Base-by-base conservation (phyloP, 2,329 filamentous ascomycete genomes). In the Fusarium sp. region DNA sequence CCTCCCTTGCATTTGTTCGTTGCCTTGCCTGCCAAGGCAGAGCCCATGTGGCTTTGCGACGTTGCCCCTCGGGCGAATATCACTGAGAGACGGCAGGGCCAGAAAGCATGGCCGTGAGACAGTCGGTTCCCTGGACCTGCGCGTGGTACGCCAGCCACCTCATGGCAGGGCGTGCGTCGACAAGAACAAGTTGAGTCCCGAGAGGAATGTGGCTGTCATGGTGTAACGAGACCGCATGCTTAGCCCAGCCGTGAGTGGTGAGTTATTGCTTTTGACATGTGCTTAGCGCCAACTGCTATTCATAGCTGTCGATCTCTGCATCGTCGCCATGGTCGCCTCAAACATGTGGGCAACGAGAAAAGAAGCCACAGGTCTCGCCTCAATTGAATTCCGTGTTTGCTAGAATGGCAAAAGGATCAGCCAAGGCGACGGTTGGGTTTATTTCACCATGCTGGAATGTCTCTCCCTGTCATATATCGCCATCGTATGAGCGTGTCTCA, bases 51-150 rank as follows among this genome's bases (percentile, higher is more conserved):
- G 71, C 72, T 66, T 63, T 32, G 52, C 65, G 50, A 54, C 61
- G 47, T 52, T 52, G 47, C 47, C 47, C 47, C 47, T 30, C 17
- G 25, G 22, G 57, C 54, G 50, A 63, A 40, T 50, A 63, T 66
- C 60, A 63, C 43, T 38, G 52, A 69, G 33, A 66, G 35, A 64
- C 40, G 35, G 35, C 35, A 62, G 71, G 69, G 64, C 27, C 27
- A 37, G 63, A 67, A 74, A 74, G 68, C 71, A 72, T 74, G 72
- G 68, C 27, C 45, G 43, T 66, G 68, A 74, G 69, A 74, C 72
- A 74, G 35, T 38, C 68, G 60, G 57, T 68, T 58, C 50, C 47
- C n/a, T 56, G 54, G 40, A 22, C 50, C 65, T 35, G 35, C 11
- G 35, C 20, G 60, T 60, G 37, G 17, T 32, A 50, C 40, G 59